Percentiles rank a stretch among this genome's conserved stretches.
Conservation (phyloP, 2,329 filamentous ascomycete species). For the Atkinsonella texensis region DNA sequence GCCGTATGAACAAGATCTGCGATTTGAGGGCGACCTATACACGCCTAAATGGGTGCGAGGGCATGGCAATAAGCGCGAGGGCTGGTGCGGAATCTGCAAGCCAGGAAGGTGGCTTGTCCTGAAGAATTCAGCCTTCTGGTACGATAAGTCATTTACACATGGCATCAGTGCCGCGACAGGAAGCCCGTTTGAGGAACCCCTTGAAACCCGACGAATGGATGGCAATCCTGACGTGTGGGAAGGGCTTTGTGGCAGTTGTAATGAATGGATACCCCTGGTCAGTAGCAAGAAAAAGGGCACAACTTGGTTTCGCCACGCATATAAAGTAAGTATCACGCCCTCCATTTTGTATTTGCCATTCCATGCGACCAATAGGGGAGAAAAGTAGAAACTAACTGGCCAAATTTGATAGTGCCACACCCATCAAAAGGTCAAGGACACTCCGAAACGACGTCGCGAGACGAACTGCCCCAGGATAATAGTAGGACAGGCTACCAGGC, state of each 20-base stretch:
- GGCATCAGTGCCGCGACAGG: constrained; percentile 76
- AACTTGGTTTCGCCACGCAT: constrained; percentile 81
- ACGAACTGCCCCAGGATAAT: constrained; percentile 30
- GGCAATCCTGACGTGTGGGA: constrained; percentile 75
- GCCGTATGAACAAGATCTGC: constrained; percentile 66
- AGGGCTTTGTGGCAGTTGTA: constrained; percentile 65
- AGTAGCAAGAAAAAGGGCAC: constrained; percentile 89
- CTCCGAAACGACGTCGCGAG: constrained; percentile 55
- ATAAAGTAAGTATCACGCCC: constrained; percentile 51
- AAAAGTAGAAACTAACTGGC: background rate
- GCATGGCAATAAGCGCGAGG: constrained; percentile 76
- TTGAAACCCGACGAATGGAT: constrained; percentile 63
- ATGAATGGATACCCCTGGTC: constrained; percentile 69
- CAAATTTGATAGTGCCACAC: constrained; percentile 46
- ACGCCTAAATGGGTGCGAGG: constrained; percentile 76
- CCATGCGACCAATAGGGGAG: constrained; percentile 4
- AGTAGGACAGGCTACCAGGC: constrained; percentile 31
- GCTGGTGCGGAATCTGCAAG: constrained; percentile 84
- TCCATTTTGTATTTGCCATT: background rate
- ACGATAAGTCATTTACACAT: constrained; percentile 83
- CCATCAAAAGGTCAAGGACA: constrained; percentile 59
- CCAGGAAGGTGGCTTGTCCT: constrained; percentile 75
- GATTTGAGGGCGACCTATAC: constrained; percentile 73
- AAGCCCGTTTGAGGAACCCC: constrained; percentile 64
- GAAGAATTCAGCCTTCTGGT: constrained; percentile 89